Evolutionary conservation across 73 alveolate species (phyloP).

Genomic region (Tetrahymena elliotti): DNA sequence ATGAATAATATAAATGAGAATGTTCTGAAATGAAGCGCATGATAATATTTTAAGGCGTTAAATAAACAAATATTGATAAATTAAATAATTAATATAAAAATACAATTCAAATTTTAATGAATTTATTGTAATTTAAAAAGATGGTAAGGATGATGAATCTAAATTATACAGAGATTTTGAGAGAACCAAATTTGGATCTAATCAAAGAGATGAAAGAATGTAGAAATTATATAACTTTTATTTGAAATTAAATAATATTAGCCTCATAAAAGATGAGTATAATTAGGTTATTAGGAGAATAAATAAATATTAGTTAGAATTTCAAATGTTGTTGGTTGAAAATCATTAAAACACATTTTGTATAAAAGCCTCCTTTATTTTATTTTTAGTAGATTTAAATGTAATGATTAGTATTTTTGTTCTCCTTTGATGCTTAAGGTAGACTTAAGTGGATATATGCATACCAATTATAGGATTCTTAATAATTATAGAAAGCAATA

Average conservation of each 20-base stretch:
- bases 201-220: background rate
- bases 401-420: background rate
- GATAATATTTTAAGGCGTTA: background rate
- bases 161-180: background rate
- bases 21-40: background rate
- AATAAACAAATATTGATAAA: background rate
- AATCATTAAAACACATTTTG: background rate
- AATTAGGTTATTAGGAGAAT: background rate
- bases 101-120: background rate
- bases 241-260: background rate
- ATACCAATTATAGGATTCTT: background rate
- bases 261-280: background rate
- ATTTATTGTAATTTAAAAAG: background rate
- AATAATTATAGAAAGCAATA: background rate
- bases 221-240: background rate
- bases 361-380: background rate
- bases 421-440: background rate
- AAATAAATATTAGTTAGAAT: too few relatives aligned
- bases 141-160: background rate
- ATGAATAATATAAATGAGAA: background rate
- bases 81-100: background rate
- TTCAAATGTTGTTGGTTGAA: too few relatives aligned
- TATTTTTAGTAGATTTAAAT: too few relatives aligned
- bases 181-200: background rate
- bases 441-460: background rate